phyloP scores from a whole-genome alignment of 2,329 filamentous ascomycete genomes.

The Ceratocystis colombiana region DNA sequence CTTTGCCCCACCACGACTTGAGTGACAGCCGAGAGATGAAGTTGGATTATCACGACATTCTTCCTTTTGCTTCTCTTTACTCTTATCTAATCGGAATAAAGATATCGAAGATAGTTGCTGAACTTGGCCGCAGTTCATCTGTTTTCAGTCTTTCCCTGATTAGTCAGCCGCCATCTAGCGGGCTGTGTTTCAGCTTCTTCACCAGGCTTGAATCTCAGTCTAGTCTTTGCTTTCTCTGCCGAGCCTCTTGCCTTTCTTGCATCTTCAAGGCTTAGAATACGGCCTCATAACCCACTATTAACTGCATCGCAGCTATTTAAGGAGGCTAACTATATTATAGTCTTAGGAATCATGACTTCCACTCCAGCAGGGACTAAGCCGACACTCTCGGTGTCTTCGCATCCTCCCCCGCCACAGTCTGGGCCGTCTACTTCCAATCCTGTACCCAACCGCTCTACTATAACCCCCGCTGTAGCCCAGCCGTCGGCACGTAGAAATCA shows the following conservation, averaged over 20 bases:
- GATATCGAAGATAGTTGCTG: not conserved
- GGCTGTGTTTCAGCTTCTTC: not conserved
- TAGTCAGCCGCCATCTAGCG: not conserved
- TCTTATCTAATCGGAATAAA: not conserved
- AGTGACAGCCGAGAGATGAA: not conserved
- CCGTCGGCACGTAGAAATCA: constrained; percentile 63
- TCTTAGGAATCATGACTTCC: not conserved
- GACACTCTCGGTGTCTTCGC: not conserved
- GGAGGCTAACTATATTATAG: not conserved
- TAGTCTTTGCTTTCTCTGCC: not conserved
- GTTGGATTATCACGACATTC: not conserved
- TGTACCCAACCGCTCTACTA: not conserved
- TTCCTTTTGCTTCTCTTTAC: not conserved
- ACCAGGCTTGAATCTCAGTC: not conserved
- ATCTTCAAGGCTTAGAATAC: too few species aligned
- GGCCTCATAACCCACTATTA: too few species aligned
- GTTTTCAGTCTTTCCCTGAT: not conserved
- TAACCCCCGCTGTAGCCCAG: constrained; percentile 27
- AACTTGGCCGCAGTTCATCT: not conserved
- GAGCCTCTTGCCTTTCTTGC: too few species aligned
- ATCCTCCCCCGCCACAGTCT: not conserved
- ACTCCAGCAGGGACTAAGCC: not conserved
- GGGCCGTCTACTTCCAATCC: constrained; percentile 8
- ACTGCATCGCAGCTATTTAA: not conserved
- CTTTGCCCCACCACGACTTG: not conserved